phyloP scores from a whole-genome alignment of 2,329 filamentous ascomycete species.

The Fusarium albosuccineum region DNA sequence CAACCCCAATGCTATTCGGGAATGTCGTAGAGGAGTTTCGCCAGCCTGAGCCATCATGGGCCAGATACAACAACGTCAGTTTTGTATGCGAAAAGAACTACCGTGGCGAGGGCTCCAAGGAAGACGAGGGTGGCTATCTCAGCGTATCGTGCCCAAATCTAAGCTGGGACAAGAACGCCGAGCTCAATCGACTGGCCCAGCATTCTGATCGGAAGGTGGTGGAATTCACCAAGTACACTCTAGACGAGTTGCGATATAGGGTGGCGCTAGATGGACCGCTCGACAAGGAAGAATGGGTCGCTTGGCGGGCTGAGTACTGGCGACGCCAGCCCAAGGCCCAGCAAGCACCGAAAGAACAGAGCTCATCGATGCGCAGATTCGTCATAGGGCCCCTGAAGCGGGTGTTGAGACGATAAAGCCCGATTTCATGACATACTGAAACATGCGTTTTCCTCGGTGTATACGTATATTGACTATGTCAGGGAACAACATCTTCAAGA shows the following conservation, averaged over 20 bases:
- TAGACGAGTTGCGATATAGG: neutral
- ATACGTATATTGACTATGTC: too few species aligned
- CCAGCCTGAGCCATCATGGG: constrained; percentile 1
- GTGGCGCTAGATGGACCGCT: constrained; percentile 20
- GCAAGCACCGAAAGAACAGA: neutral
- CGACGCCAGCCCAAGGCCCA: neutral
- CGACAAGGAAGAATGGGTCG: neutral
- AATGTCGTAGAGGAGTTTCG: neutral
- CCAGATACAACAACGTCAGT: neutral
- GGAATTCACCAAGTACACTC: neutral
- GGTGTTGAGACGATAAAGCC: neutral
- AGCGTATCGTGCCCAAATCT: constrained; percentile 12
- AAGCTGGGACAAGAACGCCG: constrained; percentile 4
- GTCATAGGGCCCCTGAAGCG: neutral
- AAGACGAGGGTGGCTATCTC: neutral
- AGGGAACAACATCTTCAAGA: too few species aligned
- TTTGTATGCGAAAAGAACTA: constrained; percentile 17
- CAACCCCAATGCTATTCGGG: neutral
- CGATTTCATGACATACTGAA: neutral
- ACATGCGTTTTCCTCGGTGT: neutral
- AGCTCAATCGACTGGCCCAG: constrained; percentile 5
- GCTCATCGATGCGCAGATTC: neutral
- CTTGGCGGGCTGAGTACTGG: neutral
- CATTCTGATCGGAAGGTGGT: neutral
- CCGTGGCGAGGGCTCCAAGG: neutral